Evolutionary conservation across 1,139 yeast genomes (phyloP), one percentile per base, ranked within the genome.

Genomic region (Yamadazyma atlantica): DNA sequence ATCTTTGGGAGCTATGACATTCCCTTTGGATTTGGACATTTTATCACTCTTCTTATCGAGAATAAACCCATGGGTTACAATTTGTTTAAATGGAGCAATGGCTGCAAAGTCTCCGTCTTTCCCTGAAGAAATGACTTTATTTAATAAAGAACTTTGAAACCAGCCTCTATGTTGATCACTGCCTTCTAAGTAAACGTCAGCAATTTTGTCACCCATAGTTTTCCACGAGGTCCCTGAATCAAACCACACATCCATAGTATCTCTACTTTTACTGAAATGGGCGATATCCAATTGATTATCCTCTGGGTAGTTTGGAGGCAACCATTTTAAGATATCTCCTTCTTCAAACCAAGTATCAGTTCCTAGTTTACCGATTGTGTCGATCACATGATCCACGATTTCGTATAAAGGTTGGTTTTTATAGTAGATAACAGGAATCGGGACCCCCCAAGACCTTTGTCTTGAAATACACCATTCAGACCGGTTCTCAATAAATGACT

Each of bases 181-280:
- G 1, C 99, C 99, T 65, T 92, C 99, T 15, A 90, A 62, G 55
- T 88, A 90, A 12, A 87, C 74, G 56, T 90, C 95, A 0, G 95
- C 86, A 9, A 48, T 45, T 14, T 6, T 9, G 36, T 73, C 53
- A 45, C 67, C 57, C 22, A 88, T 66, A 32, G 80, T 77, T 5
- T 82, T 77, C 98, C 98, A 92, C 25, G 95, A 83, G 1, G 95
- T 80, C 0, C 99, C 99, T 29, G 96, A 86, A 58, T 92, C 99
- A 65, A 92, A 90, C 99, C 99, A 92, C 8, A 92, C 98, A 61
- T 92, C 99, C 90, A 92, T 85, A 0, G 98, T 92, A 51, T 94
- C 98, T 36, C 69, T 75, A 1, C 96, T 92, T 50, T 87, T 84
- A 21, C 55, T 49, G 46, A 70, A 83, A 0, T 82, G 80, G 11